Percentiles rank a stretch among this genome's conserved stretches.
Conservation (phyloP, 2,329 filamentous ascomycete species). For the Scopulariopsis brevicaulis region DNA sequence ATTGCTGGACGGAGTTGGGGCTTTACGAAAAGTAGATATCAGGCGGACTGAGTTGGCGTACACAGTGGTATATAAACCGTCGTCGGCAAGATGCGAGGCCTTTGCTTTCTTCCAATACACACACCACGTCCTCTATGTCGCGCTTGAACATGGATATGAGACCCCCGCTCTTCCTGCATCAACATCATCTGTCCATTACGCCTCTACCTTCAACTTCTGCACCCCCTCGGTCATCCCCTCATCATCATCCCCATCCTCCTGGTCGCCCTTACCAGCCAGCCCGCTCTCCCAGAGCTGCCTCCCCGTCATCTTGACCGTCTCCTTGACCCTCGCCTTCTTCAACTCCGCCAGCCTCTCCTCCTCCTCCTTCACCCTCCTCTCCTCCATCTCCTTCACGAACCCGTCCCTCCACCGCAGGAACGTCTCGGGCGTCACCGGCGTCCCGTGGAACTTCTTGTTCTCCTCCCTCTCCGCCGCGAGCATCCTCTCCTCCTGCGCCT, state of each 20-base stretch:
- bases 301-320: conserved; percentile 60
- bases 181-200: conserved; percentile 11
- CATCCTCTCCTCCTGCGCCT: conserved; percentile 41
- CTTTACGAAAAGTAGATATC: neutral
- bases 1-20: neutral
- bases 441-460: conserved; percentile 93
- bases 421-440: conserved; percentile 73
- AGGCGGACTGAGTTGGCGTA: neutral
- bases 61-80: neutral
- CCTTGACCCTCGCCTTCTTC: conserved; percentile 67
- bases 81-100: neutral
- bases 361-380: conserved; percentile 53
- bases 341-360: conserved; percentile 75
- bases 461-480: conserved; percentile 71
- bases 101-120: neutral
- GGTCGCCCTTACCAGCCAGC: conserved; percentile 53
- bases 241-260: conserved; percentile 55
- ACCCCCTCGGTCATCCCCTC: conserved; percentile 47
- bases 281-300: conserved; percentile 71
- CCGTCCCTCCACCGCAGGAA: conserved; percentile 73
- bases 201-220: conserved; percentile 62
- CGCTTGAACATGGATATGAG: neutral
- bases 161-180: neutral
- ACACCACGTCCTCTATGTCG: neutral
- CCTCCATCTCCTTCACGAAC: conserved; percentile 74